A percentile compares a stretch with the other conserved stretches of the same genome.
These are phyloP conservation scores for Dinochytrium kinnereticum DNA, from an alignment of 371 early-diverging fungal species.

Conservation along the genomic window DNA sequence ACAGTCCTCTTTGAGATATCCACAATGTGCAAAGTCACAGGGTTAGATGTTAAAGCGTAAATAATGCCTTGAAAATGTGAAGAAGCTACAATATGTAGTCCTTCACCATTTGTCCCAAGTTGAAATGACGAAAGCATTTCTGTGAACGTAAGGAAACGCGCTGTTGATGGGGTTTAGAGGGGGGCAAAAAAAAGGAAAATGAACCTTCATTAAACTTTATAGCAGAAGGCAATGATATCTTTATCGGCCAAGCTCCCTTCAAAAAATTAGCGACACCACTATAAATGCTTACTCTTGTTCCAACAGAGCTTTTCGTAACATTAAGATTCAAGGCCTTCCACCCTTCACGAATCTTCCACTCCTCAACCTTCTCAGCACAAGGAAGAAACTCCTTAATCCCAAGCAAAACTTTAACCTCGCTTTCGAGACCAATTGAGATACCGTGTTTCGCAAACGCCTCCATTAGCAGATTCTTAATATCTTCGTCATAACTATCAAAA, in stretches of 20 bases:
- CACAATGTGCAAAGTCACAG: conserved; percentile 71
- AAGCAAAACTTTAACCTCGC: conserved; percentile 64
- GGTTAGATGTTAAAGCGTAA: conserved; percentile 70
- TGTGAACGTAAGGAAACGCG: conserved; percentile 65
- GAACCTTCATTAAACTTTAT: too few species aligned
- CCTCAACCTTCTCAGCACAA: neutral
- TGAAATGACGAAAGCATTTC: conserved; percentile 75
- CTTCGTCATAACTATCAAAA: conserved; percentile 72
- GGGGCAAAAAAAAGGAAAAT: too few species aligned
- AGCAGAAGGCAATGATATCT: too few species aligned
- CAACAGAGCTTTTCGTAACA: too few species aligned
- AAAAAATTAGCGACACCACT: too few species aligned
- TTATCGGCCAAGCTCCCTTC: too few species aligned
- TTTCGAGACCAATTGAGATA: conserved; percentile 76
- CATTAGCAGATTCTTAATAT: conserved; percentile 50
- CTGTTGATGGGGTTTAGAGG: too few species aligned
- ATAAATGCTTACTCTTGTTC: too few species aligned
- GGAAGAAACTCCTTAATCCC: neutral
- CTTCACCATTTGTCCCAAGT: conserved; percentile 74
- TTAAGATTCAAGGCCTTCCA: too few species aligned
- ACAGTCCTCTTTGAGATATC: conserved; percentile 61
- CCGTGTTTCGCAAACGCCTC: conserved; percentile 80
- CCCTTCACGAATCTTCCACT: too few species aligned
- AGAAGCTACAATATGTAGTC: conserved; percentile 63
- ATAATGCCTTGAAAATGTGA: conserved; percentile 28